Percentiles rank a stretch among this genome's conserved stretches.
Conservation (phyloP, 2,329 filamentous ascomycete genomes). For the Fusarium avenaceum region DNA sequence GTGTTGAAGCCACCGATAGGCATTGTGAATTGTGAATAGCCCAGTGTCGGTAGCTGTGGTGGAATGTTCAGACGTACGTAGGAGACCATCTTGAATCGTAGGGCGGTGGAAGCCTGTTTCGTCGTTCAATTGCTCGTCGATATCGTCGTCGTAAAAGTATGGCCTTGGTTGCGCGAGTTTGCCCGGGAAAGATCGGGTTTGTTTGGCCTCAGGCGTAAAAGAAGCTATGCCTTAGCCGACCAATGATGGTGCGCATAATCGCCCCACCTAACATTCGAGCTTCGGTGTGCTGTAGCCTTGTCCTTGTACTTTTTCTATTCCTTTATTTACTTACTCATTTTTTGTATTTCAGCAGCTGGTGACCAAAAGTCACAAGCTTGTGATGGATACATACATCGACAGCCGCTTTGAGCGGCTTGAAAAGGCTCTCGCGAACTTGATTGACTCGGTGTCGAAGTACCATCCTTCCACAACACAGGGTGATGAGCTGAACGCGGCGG, state of each 20-base stretch:
- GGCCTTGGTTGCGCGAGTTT: constrained; percentile 53
- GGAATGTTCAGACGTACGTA: constrained; percentile 51
- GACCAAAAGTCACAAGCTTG: background rate
- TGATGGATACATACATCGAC: constrained; percentile 75
- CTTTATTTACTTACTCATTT: constrained; percentile 26
- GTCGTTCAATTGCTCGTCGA: constrained; percentile 56
- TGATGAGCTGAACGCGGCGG: constrained; percentile 77
- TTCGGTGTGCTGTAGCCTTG: constrained; percentile 33
- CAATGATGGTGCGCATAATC: background rate
- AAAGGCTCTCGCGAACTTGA: constrained; percentile 74
- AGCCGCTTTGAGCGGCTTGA: constrained; percentile 75
- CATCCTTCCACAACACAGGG: constrained; percentile 79
- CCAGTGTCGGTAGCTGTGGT: background rate
- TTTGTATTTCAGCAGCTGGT: background rate
- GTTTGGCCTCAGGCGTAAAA: constrained; percentile 53
- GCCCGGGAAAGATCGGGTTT: constrained; percentile 53
- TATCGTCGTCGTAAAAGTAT: constrained; percentile 49
- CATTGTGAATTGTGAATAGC: constrained; percentile 17
- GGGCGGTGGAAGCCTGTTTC: constrained; percentile 50
- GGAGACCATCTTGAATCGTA: constrained; percentile 58
- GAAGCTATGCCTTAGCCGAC: constrained; percentile 27
- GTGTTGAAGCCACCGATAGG: constrained; percentile 5
- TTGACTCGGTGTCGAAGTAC: constrained; percentile 86
- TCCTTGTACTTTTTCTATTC: background rate
- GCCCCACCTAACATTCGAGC: constrained; percentile 45